Evolutionary conservation across 2,329 filamentous ascomycete species (phyloP).

Genomic region (Cryphonectria japonica): DNA sequence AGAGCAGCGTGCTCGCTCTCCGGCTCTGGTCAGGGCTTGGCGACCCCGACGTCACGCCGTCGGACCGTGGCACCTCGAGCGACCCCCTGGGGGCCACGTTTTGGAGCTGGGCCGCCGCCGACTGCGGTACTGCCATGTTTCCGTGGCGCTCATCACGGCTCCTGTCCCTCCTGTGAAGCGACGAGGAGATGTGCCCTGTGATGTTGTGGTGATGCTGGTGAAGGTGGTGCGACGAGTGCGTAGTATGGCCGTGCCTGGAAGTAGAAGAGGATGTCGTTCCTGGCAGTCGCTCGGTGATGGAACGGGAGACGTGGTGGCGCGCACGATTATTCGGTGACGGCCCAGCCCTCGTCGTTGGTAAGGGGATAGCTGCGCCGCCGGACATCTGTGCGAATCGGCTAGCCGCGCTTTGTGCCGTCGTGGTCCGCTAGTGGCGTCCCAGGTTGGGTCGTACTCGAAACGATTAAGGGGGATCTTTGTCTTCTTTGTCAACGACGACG

Average conservation of each 20-base stretch:
- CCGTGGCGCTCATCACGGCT: slow-evolving; percentile 41
- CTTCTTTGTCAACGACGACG: neutral
- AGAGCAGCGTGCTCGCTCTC: slow-evolving; percentile 45
- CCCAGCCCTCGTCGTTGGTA: slow-evolving; percentile 30
- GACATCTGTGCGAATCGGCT: slow-evolving; percentile 20
- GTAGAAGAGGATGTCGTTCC: slow-evolving; percentile 37
- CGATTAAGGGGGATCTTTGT: neutral
- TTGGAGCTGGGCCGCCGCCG: slow-evolving; percentile 34
- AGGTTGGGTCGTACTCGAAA: neutral
- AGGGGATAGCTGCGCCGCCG: slow-evolving; percentile 19
- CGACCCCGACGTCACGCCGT: slow-evolving; percentile 47
- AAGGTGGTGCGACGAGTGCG: slow-evolving; percentile 37
- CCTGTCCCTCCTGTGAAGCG: slow-evolving; percentile 39
- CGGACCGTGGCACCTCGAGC: slow-evolving; percentile 50
- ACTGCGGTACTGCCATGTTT: slow-evolving; percentile 31
- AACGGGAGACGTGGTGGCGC: slow-evolving; percentile 59
- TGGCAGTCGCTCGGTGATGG: slow-evolving; percentile 57
- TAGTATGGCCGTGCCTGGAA: slow-evolving; percentile 41
- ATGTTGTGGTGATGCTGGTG: slow-evolving; percentile 24
- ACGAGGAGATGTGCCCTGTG: slow-evolving; percentile 37
- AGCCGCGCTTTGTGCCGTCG: slow-evolving; percentile 7
- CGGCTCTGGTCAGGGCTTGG: slow-evolving; percentile 49
- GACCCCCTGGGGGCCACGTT: slow-evolving; percentile 41
- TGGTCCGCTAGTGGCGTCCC: neutral
- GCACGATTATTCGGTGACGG: slow-evolving; percentile 42